A percentile compares a stretch with the other conserved stretches of the same genome.
Conservation (phyloP, 495 filamentous ascomycete species). For the Neohortaea acidophila region DNA sequence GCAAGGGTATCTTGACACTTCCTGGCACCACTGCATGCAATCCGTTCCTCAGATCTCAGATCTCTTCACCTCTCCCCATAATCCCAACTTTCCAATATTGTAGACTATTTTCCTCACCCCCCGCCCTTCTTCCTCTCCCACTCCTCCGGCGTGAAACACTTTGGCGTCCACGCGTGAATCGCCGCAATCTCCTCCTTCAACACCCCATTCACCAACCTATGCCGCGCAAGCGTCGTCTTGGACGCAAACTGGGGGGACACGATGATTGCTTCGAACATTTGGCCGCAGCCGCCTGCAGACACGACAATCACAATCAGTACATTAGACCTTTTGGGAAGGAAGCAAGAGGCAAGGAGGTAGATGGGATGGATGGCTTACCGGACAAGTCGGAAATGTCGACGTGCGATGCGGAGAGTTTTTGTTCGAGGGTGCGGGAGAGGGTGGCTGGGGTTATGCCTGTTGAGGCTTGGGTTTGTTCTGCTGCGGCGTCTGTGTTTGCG, state of each 20-base stretch:
- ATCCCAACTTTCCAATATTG: background rate
- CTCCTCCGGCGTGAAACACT: conserved; percentile 90
- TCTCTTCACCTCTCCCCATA: background rate
- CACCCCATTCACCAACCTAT: conserved; percentile 74
- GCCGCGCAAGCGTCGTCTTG: conserved; percentile 73
- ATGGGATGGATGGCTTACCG: conserved; percentile 39
- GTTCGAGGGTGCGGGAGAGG: conserved; percentile 51
- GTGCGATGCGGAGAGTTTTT: conserved; percentile 61
- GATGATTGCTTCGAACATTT: conserved; percentile 83
- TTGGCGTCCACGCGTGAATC: conserved; percentile 97
- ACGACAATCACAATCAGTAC: background rate
- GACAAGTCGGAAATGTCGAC: conserved; percentile 90
- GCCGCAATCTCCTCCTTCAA: conserved; percentile 85
- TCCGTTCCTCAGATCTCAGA: background rate
- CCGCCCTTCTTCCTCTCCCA: conserved; percentile 52
- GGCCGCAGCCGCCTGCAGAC: conserved; percentile 81
- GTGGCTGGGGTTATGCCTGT: conserved; percentile 53
- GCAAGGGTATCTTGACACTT: too few species aligned
- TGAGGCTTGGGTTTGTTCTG: conserved; percentile 26
- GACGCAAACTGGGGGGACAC: conserved; percentile 76
- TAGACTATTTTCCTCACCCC: background rate
- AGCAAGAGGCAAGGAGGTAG: conserved; percentile 3
- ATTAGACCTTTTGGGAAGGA: background rate
- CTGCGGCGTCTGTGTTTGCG: conserved; percentile 31
- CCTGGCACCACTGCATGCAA: too few species aligned